phyloP scores from a whole-genome alignment of 495 filamentous ascomycete species.

The Pyronema domesticum region DNA sequence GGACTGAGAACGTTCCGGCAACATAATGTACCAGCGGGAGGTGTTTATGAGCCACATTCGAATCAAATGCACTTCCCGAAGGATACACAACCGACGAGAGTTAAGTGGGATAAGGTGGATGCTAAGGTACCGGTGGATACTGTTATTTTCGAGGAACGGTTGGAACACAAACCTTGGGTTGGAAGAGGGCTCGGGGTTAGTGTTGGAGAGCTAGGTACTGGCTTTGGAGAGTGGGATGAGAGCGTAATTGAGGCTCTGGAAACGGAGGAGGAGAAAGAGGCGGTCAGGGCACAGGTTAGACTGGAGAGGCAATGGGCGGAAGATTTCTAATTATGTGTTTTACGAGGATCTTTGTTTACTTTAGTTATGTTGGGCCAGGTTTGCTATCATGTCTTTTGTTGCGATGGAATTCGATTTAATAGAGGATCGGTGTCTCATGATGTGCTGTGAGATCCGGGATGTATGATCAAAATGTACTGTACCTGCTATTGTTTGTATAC shows the following conservation, averaged over 20 bases:
- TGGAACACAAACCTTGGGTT: constrained; percentile 10
- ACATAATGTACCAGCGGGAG: constrained; percentile 36
- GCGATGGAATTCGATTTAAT: too few relatives aligned
- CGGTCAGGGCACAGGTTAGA: constrained; percentile 14
- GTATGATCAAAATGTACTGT: too few relatives aligned
- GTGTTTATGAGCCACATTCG: constrained; percentile 84
- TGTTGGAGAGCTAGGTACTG: constrained; percentile 11
- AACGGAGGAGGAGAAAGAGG: constrained; percentile 18
- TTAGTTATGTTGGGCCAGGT: too few relatives aligned
- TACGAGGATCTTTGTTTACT: too few relatives aligned
- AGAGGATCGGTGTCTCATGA: too few relatives aligned
- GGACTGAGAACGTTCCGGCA: constrained; percentile 41
- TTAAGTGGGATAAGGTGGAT: constrained; percentile 44
- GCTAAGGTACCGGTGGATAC: constrained; percentile 1
- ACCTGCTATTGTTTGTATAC: too few relatives aligned
- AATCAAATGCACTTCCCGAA: constrained; percentile 74
- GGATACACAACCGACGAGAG: constrained; percentile 80
- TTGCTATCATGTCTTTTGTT: too few relatives aligned
- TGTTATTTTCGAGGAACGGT: constrained; percentile 13
- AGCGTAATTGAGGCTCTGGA: constrained; percentile 10
- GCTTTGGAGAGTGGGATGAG: constrained; percentile 11
- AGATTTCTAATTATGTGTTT: not conserved
- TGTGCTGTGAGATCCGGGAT: too few relatives aligned
- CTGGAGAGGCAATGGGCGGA: constrained; percentile 11
- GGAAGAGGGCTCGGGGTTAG: constrained; percentile 9